phyloP scores from a whole-genome alignment of 1,139 yeast genomes.

The Kodamaea ohmeri region DNA sequence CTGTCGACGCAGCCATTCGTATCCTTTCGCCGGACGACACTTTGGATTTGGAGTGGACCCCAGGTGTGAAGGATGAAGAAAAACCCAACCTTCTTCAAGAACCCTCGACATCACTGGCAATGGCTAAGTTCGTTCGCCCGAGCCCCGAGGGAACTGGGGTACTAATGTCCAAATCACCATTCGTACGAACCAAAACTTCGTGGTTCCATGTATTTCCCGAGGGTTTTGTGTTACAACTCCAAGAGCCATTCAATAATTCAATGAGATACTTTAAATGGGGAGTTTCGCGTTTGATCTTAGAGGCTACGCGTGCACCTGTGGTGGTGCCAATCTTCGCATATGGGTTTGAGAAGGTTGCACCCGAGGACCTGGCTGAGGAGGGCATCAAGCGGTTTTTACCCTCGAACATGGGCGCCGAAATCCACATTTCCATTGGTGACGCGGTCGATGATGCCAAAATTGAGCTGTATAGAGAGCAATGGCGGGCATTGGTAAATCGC shows the following conservation, averaged over 20 bases:
- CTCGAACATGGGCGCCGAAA: slow-evolving; percentile 61
- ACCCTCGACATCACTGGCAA: slow-evolving; percentile 13
- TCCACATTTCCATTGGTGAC: slow-evolving; percentile 71
- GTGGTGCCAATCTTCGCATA: slow-evolving; percentile 84
- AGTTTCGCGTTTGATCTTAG: slow-evolving; percentile 75
- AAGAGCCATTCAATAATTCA: slow-evolving; percentile 74
- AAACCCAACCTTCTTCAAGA: slow-evolving; percentile 24
- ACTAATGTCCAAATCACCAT: slow-evolving; percentile 45
- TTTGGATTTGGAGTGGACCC: slow-evolving; percentile 49
- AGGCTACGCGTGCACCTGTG: slow-evolving; percentile 79
- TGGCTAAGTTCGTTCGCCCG: slow-evolving; percentile 30
- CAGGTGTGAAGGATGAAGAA: slow-evolving; percentile 29
- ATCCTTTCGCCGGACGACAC: slow-evolving; percentile 80
- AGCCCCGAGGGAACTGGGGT: slow-evolving; percentile 30
- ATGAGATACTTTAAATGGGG: slow-evolving; percentile 98
- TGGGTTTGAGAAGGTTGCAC: slow-evolving; percentile 86
- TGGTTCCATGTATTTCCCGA: slow-evolving; percentile 98
- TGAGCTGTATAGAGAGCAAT: slow-evolving; percentile 57
- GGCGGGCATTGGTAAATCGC: slow-evolving; percentile 62
- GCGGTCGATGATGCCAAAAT: slow-evolving; percentile 64
- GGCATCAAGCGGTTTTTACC: slow-evolving; percentile 61
- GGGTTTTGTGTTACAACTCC: slow-evolving; percentile 84
- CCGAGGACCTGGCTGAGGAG: slow-evolving; percentile 64
- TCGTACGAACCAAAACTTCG: slow-evolving; percentile 58
- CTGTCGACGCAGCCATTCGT: slow-evolving; percentile 85